Conservation (phyloP, 768 basidiomycete species). For the Mycena amicta region DNA sequence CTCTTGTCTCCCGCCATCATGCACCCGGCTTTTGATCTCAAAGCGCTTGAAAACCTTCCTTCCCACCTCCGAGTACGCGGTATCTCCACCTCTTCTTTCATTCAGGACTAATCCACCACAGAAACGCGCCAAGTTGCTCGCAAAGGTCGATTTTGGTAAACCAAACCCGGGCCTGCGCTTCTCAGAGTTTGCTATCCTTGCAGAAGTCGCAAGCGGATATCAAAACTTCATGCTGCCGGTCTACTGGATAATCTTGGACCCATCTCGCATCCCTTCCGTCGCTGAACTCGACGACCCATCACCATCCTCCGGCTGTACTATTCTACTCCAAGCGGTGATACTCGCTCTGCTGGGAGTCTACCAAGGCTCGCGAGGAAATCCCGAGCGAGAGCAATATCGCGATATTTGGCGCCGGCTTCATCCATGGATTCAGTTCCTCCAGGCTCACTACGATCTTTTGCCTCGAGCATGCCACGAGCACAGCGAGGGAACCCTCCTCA, state of each 20-base stretch:
- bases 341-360: too few relatives aligned
- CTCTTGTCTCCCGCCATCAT: too few relatives aligned
- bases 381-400: neutral
- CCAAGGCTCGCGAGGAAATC: neutral
- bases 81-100: neutral
- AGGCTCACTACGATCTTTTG: neutral
- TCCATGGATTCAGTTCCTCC: neutral
- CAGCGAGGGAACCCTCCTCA: neutral
- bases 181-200: too few relatives aligned
- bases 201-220: too few relatives aligned
- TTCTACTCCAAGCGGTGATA: too few relatives aligned
- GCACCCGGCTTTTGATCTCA: neutral
- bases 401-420: neutral
- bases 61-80: neutral
- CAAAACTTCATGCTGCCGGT: neutral
- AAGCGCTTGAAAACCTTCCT: neutral
- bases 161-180: too few relatives aligned
- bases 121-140: neutral
- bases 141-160: neutral
- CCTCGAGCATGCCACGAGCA: neutral
- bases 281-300: too few relatives aligned
- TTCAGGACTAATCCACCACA: neutral
- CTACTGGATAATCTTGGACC: neutral
- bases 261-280: neutral
- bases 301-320: too few relatives aligned